Evolutionary conservation across 768 basidiomycete genomes (phyloP), one percentile per base, ranked within the genome.

Genomic region (Tricholoma hemisulphureum): DNA sequence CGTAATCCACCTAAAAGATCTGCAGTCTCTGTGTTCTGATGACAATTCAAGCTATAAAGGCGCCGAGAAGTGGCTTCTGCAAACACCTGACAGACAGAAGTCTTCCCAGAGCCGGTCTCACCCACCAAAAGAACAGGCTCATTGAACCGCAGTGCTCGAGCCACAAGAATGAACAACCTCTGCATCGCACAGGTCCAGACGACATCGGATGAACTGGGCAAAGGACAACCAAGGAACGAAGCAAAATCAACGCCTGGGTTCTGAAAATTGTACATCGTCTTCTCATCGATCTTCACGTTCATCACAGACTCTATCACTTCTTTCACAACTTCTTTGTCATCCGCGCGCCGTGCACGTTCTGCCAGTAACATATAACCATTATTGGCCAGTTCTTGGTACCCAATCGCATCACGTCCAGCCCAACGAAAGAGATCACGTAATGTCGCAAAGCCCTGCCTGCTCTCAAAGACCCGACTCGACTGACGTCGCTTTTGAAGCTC

Each of bases 311-410:
- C 95, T 56, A 99, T 87, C 51, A 98, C 89, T 60, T 94, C 92
- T 73, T 95, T 96, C 58, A 98, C 96, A 16, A 88, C 86, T 4
- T 75, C 67, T 68, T 91, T 95, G 71, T 98, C 97, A 57, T 98
- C 95, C 2, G 80, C 77, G 26, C 86, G 83, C 28, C 97, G 82
- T 9, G 92, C 81, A 31, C 97, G 86, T 72, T 98, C 97, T 0
- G 93, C 97, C 11, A 99, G 77, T 10, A 99, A 80, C 95, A 99
- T 98, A 73, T 94, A 98, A 0, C 97, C 97, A 62, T 98, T 93
- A 63, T 95, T 87, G 0, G 96, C 97, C 55, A 99, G 79, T 65
- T 97, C 89, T 66, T 97, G 92, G 69, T 94, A 93, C 8, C 90
- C 88, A 50, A 91, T 75, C 1, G 95, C 94, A 57, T 92, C 91